These are phyloP conservation scores for Tremellales sp. DNA, from an alignment of 1,284 basidiomycete species.

Conservation along the genomic window DNA sequence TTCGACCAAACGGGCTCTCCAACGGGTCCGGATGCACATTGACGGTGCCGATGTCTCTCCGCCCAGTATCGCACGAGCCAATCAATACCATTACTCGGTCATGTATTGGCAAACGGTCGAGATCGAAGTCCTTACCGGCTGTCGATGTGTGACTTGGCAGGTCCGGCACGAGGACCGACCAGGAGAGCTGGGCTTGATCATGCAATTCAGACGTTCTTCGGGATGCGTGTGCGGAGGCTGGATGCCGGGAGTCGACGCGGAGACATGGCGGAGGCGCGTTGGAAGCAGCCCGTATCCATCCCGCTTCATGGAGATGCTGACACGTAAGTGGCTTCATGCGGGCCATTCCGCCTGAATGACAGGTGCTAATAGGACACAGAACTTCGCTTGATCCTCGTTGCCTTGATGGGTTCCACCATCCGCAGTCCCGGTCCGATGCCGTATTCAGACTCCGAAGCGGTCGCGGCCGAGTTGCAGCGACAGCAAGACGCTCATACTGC, in stretches of 20 bases:
- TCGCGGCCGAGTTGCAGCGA: constrained; percentile 53
- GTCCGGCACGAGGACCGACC: too few relatives aligned
- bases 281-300: neutral
- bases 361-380: constrained; percentile 50
- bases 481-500: constrained; percentile 57
- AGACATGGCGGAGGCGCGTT: neutral
- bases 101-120: too few relatives aligned
- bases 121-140: too few relatives aligned
- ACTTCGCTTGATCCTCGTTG: constrained; percentile 74
- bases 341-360: neutral
- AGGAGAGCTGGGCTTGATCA: too few relatives aligned
- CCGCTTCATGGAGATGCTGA: neutral
- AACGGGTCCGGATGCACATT: too few relatives aligned
- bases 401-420: constrained; percentile 60
- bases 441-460: constrained; percentile 52
- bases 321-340: neutral
- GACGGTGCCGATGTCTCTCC: too few relatives aligned
- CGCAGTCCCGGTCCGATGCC: constrained; percentile 43
- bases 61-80: too few relatives aligned
- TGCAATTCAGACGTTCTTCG: too few relatives aligned
- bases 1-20: too few relatives aligned
- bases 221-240: neutral
- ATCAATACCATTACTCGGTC: too few relatives aligned
- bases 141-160: too few relatives aligned
- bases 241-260: neutral